phyloP scores from a whole-genome alignment of 306 rosid genomes.

The Castanea sativa region DNA sequence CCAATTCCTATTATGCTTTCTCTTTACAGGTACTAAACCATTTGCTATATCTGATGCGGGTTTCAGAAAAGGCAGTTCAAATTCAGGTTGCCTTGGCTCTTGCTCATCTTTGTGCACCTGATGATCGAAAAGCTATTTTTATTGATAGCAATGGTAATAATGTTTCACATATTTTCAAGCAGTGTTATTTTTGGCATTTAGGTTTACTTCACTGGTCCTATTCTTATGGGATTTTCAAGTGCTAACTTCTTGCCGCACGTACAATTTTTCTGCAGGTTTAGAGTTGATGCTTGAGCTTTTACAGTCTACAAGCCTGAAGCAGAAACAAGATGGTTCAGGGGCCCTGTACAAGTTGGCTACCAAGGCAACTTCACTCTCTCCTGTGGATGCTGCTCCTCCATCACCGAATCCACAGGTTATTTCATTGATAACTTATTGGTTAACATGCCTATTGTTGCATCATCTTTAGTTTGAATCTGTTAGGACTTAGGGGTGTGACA shows the following conservation, averaged over 20 bases:
- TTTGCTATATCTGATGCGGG: slow-evolving; percentile 86
- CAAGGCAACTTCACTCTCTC: slow-evolving; percentile 74
- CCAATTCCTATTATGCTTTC: slow-evolving; percentile 4
- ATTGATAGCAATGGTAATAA: slow-evolving; percentile 66
- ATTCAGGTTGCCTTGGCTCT: slow-evolving; percentile 88
- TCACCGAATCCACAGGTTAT: slow-evolving; percentile 86
- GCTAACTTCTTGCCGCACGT: not conserved
- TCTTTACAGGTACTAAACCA: slow-evolving; percentile 74
- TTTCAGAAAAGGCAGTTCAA: slow-evolving; percentile 73
- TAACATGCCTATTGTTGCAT: not conserved
- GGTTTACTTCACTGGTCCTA: not conserved
- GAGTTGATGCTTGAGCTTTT: slow-evolving; percentile 90
- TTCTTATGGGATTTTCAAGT: not conserved
- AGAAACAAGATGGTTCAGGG: slow-evolving; percentile 89
- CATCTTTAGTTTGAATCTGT: not conserved
- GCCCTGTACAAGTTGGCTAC: slow-evolving; percentile 86
- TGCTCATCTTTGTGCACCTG: slow-evolving; percentile 92
- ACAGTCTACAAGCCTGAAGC: slow-evolving; percentile 62
- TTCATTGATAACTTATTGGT: slow-evolving; percentile 1
- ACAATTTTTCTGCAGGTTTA: slow-evolving; percentile 52
- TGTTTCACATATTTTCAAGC: not conserved
- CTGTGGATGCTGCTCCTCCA: slow-evolving; percentile 91
- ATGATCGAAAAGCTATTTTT: slow-evolving; percentile 73
- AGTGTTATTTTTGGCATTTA: not conserved
- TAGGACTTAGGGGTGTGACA: not conserved